Evolutionary conservation across 1,284 basidiomycete species (phyloP), one percentile per base, ranked within the genome.

Genomic region (Leccinum huronense): DNA sequence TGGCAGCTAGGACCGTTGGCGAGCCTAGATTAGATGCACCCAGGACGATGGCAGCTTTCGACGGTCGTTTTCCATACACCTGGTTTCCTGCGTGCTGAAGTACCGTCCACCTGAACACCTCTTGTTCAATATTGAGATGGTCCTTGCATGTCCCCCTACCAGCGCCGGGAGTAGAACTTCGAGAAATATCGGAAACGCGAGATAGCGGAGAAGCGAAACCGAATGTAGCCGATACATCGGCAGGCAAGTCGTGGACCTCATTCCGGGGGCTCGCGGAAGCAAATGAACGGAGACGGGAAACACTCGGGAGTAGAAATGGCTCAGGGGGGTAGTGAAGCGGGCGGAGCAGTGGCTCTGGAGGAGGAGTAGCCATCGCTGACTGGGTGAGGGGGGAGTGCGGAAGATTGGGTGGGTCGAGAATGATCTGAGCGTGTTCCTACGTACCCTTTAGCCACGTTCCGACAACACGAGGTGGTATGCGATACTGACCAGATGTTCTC

Each of bases 1-100:
- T 93, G 10, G 92, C 91, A 9, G 91, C 88, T 63, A 98, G 77
- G 11, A 93, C 91, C 0, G 90, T 94, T 0, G 96, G 94, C 0
- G 78, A 79, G 0, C 92, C 91, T 19, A 83, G 72, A 5, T 79
- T 73, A 5, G 84, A 78, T 1, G 84, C 78, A 0, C 87, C 88
- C 9, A 93, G 80, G 3, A 91, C 70, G 27, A 86, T 79, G 10
- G 86, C 83, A 16, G 84, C 84, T 70, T 90, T 93, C 63, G 81
- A 83, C 19, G 79, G 74, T 14, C 67, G 80, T 63, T 74, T 84
- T 51, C 78, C 81, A 77, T 80, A 94, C 67, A 85, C 78, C 65
- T 81, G 80, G 54, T 84, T 80, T 2, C 80, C 83, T 40, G 89
- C 83, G 60, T 77, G 78, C 33, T 86, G 86, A 56, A 97, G 78